These are phyloP conservation scores for Pichia sp. DNA, from an alignment of 1,139 yeast genomes.

Conservation along the genomic window DNA sequence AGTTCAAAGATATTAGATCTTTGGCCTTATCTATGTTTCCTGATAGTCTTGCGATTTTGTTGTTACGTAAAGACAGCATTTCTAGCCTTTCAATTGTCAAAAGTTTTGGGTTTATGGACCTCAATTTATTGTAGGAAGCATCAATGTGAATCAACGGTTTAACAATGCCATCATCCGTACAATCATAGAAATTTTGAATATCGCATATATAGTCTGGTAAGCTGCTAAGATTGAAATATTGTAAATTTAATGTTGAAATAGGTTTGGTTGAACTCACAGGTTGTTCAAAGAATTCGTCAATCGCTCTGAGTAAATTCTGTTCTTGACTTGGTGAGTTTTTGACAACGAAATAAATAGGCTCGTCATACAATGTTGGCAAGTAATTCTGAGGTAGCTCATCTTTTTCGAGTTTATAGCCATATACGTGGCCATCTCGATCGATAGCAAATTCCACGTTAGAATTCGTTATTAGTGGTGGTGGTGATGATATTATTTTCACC, in stretches of 20 bases:
- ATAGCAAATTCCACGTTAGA: constrained; percentile 26
- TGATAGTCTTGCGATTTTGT: constrained; percentile 47
- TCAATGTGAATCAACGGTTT: constrained; percentile 43
- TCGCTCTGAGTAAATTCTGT: constrained; percentile 8
- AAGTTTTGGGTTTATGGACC: constrained; percentile 45
- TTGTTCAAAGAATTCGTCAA: constrained; percentile 13
- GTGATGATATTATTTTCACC: background rate
- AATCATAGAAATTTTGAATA: constrained; percentile 44
- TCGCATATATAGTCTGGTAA: constrained; percentile 57
- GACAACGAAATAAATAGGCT: constrained; percentile 31
- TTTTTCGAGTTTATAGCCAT: constrained; percentile 28
- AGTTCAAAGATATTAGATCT: constrained; percentile 45
- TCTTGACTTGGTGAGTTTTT: constrained; percentile 19
- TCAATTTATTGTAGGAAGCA: constrained; percentile 48
- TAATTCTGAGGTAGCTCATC: constrained; percentile 28
- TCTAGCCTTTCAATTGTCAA: constrained; percentile 47
- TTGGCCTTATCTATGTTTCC: constrained; percentile 45
- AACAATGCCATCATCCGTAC: constrained; percentile 33
- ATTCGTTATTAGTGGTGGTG: background rate
- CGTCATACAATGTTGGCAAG: constrained; percentile 29
- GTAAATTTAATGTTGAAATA: constrained; percentile 37
- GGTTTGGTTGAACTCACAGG: constrained; percentile 18
- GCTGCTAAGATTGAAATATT: constrained; percentile 38
- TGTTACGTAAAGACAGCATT: constrained; percentile 53
- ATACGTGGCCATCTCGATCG: constrained; percentile 33